Evolutionary conservation across 352 stramenopile genomes (phyloP), one percentile per base, ranked within the genome.

Genomic region (Pythium graminicola): DNA sequence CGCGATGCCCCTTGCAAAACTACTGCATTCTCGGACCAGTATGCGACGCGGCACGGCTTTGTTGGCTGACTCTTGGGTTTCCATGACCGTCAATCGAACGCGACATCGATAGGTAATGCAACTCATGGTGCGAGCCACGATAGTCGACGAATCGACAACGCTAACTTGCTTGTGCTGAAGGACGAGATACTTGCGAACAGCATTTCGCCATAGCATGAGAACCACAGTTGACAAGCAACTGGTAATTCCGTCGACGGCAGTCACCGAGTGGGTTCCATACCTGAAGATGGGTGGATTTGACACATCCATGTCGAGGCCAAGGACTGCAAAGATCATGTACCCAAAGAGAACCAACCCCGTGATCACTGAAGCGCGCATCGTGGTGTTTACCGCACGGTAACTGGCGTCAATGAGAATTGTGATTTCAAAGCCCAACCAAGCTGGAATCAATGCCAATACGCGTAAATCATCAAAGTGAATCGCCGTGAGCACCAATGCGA

Each of bases 21-120:
- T 36, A 36, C 31, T 36, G 14, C 31, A 14, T 36, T 36, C 8
- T 36, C 31, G 31, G 9, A 36, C 31, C 31, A 36, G 31, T 14
- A 36, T 36, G 31, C 31, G 31, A 36, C n/a, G n/a, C n/a, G n/a
- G n/a, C n/a, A n/a, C n/a, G n/a, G n/a, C n/a, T n/a, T n/a, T n/a
- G n/a, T n/a, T n/a, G n/a, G n/a, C n/a, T n/a, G n/a, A n/a, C n/a
- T n/a, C n/a, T n/a, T n/a, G n/a, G n/a, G n/a, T n/a, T n/a, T n/a
- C n/a, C n/a, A n/a, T n/a, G n/a, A n/a, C n/a, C n/a, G n/a, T n/a
- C n/a, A n/a, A n/a, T n/a, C 47, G 54, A 1, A 72, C 51, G 1
- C 47, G 46, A 8, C 64, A 72, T 1, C 57, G 55, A 33, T 66
- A 70, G 19, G 23, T 64, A 26, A 70, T 64, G 13, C 64, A 69